phyloP scores from a whole-genome alignment of 805 yeast genomes.

The Hanseniaspora occidentalis region DNA sequence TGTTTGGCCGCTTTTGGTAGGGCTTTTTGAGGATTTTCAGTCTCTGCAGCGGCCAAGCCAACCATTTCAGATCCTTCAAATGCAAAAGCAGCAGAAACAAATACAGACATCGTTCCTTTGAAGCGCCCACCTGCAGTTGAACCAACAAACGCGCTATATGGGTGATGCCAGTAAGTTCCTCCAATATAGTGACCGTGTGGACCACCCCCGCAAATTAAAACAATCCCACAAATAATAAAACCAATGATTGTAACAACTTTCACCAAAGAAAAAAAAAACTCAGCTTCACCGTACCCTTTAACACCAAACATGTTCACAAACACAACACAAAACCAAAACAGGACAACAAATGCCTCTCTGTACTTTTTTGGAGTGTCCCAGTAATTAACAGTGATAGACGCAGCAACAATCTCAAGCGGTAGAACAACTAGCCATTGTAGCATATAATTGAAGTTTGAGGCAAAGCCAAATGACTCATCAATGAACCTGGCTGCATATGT shows the following conservation, averaged over 20 bases:
- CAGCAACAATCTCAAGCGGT: slow-evolving; percentile 41
- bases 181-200: slow-evolving; percentile 44
- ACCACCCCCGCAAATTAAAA: slow-evolving; percentile 36
- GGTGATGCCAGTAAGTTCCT: slow-evolving; percentile 44
- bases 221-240: slow-evolving; percentile 41
- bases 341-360: slow-evolving; percentile 36
- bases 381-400: slow-evolving; percentile 39
- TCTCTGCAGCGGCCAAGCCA: slow-evolving; percentile 59
- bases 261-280: slow-evolving; percentile 35
- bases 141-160: slow-evolving; percentile 50
- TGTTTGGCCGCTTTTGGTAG: slow-evolving; percentile 61
- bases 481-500: slow-evolving; percentile 47
- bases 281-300: slow-evolving; percentile 42
- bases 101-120: slow-evolving; percentile 52
- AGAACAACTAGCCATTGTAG: slow-evolving; percentile 39
- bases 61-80: slow-evolving; percentile 55
- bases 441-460: slow-evolving; percentile 46
- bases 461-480: slow-evolving; percentile 51
- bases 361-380: slow-evolving; percentile 36
- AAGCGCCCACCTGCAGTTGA: slow-evolving; percentile 28
- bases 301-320: slow-evolving; percentile 42
- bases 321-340: slow-evolving; percentile 37
- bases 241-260: slow-evolving; percentile 39
- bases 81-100: slow-evolving; percentile 57
- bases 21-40: slow-evolving; percentile 47